Percentiles rank a stretch among this genome's conserved stretches.
Evolutionary conservation across 2,329 filamentous ascomycete species (phyloP).

Genomic region (Hypoxylon sp.): DNA sequence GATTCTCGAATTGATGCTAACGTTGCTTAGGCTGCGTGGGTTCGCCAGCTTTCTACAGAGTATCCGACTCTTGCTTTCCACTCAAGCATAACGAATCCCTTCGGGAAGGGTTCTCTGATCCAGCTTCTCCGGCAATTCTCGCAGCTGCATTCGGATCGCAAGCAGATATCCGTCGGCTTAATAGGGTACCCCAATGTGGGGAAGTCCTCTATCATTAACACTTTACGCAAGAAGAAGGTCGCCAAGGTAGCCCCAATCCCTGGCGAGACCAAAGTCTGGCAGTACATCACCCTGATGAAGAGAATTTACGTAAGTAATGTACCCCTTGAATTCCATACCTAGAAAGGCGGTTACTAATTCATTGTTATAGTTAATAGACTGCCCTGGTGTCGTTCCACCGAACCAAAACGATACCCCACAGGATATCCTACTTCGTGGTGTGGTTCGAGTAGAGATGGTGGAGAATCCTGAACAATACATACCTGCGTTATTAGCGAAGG

Average conservation of each 20-base stretch:
- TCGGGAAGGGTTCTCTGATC: conserved; percentile 95
- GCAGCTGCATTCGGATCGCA: conserved; percentile 87
- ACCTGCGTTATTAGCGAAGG: conserved; percentile 81
- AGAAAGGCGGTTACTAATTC: neutral
- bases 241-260: conserved; percentile 95
- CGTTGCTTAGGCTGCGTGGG: conserved; percentile 85
- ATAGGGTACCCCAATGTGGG: conserved; percentile 92
- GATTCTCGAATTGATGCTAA: conserved; percentile 49
- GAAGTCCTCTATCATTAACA: conserved; percentile 98
- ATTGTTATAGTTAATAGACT: conserved; percentile 80
- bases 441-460: conserved; percentile 95
- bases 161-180: conserved; percentile 93
- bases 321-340: neutral
- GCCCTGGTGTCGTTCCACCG: conserved; percentile 94
- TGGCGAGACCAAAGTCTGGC: conserved; percentile 98
- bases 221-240: conserved; percentile 92
- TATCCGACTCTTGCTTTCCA: conserved; percentile 96
- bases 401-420: conserved; percentile 86
- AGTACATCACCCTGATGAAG: conserved; percentile 96
- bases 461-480: conserved; percentile 98
- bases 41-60: conserved; percentile 87
- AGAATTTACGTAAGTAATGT: conserved; percentile 72
- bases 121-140: conserved; percentile 94
- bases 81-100: conserved; percentile 93
- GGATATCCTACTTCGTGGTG: conserved; percentile 90